Evolutionary conservation across 345 rosid species (phyloP).

Genomic region (Eucalyptus caleyi): DNA sequence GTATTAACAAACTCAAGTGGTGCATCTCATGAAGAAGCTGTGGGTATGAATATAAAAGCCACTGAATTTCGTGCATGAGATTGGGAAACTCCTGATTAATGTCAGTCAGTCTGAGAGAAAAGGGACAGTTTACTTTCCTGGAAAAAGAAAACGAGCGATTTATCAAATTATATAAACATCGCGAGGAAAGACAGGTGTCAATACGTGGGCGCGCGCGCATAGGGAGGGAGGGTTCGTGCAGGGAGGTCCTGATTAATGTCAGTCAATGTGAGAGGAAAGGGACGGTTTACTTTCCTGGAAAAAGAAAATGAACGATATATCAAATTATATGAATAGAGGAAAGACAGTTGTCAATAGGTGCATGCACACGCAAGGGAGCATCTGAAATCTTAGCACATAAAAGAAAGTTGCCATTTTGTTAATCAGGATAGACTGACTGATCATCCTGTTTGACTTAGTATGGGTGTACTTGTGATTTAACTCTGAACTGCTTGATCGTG

Average conservation of each 20-base stretch:
- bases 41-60: not conserved
- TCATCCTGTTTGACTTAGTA: not conserved
- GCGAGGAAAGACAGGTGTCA: not conserved
- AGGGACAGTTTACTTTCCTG: not conserved
- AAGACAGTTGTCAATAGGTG: not conserved
- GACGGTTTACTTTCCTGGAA: not conserved
- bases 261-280: not conserved
- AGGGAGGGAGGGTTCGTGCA: no score
- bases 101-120: not conserved
- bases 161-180: not conserved
- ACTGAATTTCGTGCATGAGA: not conserved
- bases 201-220: fast-evolving
- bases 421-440: not conserved
- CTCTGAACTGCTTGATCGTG: not conserved
- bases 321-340: not conserved
- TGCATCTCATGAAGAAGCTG: not conserved
- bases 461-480: not conserved
- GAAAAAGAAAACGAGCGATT: not conserved
- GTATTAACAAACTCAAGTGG: not conserved
- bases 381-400: not conserved
- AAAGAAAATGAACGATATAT: not conserved
- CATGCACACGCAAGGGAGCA: not conserved
- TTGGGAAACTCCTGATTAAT: not conserved
- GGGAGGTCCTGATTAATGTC: not conserved
- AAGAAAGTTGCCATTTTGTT: not conserved